These are phyloP conservation scores for Pelargonium nanum DNA, from an alignment of 345 rosid species.

Conservation along the genomic window DNA sequence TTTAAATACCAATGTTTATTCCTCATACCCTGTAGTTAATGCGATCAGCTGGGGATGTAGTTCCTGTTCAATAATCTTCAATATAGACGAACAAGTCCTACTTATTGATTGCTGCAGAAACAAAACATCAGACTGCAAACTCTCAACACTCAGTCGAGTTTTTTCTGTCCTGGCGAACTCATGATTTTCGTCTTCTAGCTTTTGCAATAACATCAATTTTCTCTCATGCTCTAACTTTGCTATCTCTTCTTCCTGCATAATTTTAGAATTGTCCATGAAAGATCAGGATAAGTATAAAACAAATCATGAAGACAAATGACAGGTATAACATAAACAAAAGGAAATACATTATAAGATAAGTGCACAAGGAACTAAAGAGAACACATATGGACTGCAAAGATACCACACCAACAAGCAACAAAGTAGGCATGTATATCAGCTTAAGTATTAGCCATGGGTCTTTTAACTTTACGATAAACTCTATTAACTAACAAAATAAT, in stretches of 20 bases:
- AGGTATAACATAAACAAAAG: too few species aligned
- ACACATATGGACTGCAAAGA: too few species aligned
- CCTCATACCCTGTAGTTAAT: slow-evolving; percentile 69
- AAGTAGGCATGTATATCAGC: too few species aligned
- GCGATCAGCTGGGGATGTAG: slow-evolving; percentile 76
- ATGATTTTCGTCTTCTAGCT: slow-evolving; percentile 51
- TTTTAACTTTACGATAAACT: too few species aligned
- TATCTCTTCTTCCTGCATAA: slow-evolving; percentile 65
- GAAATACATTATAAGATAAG: too few species aligned
- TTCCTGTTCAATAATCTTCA: slow-evolving; percentile 55
- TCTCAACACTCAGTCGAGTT: slow-evolving; percentile 46
- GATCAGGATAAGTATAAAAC: too few species aligned
- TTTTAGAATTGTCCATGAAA: neutral
- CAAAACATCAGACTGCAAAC: slow-evolving; percentile 38
- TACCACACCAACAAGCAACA: too few species aligned
- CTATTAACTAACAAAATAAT: too few species aligned
- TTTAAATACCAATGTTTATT: neutral
- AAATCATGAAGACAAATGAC: too few species aligned
- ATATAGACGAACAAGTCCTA: slow-evolving; percentile 36
- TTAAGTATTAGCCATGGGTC: too few species aligned
- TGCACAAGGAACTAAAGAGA: too few species aligned
- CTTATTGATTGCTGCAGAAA: slow-evolving; percentile 51
- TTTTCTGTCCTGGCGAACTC: slow-evolving; percentile 54
- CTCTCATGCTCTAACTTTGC: slow-evolving; percentile 58
- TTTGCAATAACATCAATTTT: slow-evolving; percentile 51